Evolutionary conservation across 1,284 basidiomycete genomes (phyloP).

Genomic region (Coriolopsis trogii): DNA sequence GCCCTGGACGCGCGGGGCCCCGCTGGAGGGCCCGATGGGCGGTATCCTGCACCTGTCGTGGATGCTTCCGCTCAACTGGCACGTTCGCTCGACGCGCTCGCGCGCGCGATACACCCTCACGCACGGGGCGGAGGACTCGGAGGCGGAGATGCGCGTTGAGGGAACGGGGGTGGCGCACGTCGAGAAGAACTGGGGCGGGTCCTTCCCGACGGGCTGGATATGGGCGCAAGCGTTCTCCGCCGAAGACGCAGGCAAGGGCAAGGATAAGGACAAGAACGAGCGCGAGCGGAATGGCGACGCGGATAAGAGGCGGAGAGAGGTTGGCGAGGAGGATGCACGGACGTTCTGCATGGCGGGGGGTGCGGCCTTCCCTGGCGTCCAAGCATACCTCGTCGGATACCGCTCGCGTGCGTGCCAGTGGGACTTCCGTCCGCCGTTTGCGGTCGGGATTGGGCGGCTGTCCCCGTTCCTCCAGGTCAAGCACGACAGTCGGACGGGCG

Average conservation of each 20-base stretch:
- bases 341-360: conserved; percentile 29
- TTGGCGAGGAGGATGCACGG: conserved; percentile 1
- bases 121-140: conserved; percentile 7
- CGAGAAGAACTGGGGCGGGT: conserved; percentile 34
- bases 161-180: conserved; percentile 26
- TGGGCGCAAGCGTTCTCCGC: conserved; percentile 30
- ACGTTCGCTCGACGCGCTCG: conserved; percentile 27
- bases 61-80: conserved; percentile 31
- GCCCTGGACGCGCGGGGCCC: conserved; percentile 21
- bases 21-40: conserved; percentile 29
- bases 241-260: neutral
- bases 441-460: conserved; percentile 14
- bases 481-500: conserved; percentile 20
- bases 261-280: conserved; percentile 1
- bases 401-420: conserved; percentile 22
- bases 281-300: conserved; percentile 26
- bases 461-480: conserved; percentile 25
- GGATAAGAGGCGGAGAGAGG: conserved; percentile 4
- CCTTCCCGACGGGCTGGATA: conserved; percentile 31
- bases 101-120: conserved; percentile 20
- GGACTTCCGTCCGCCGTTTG: conserved; percentile 30
- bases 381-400: conserved; percentile 32
- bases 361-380: conserved; percentile 24
- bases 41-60: conserved; percentile 20
- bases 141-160: neutral